Conservation (phyloP, 2,329 filamentous ascomycete genomes). For the Drechmeria coniospora region DNA sequence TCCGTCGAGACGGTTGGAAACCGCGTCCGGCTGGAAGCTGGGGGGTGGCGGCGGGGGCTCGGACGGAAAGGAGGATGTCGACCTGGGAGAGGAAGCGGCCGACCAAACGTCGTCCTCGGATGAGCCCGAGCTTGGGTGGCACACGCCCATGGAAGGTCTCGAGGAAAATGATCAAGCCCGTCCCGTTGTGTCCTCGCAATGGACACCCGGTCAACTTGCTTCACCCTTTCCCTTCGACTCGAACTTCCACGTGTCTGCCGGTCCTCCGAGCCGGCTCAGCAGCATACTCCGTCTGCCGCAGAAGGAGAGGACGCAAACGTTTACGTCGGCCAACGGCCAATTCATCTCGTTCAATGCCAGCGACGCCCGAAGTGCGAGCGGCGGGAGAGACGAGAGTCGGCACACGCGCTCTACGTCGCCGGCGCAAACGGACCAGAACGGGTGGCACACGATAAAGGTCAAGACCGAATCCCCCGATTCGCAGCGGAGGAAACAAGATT, state of each 20-base stretch:
- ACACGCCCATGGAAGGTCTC: no score
- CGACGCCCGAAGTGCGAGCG: no score
- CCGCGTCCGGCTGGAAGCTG: slow-evolving; percentile 7
- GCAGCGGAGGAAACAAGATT: background rate
- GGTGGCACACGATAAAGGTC: no score
- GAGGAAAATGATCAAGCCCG: no score
- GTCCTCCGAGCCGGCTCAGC: background rate
- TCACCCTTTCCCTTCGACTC: background rate
- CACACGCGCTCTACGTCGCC: no score
- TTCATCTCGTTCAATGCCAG: background rate
- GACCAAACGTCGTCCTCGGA: no score
- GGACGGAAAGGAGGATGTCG: slow-evolving; percentile 1
- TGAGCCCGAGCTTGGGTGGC: no score
- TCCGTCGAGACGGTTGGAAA: slow-evolving; percentile 13
- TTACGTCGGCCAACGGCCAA: background rate
- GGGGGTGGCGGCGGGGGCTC: background rate
- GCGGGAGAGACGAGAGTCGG: no score
- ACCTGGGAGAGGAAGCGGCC: background rate
- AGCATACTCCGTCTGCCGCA: background rate
- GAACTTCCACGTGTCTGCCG: background rate
- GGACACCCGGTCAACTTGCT: background rate
- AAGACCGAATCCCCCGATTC: background rate
- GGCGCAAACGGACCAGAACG: no score
- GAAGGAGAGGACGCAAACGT: background rate
- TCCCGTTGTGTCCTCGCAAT: no score